A percentile compares a stretch with the other conserved stretches of the same genome.
phyloP scores from a whole-genome alignment of 305 asterid species.

The Fraxinus paxiana region DNA sequence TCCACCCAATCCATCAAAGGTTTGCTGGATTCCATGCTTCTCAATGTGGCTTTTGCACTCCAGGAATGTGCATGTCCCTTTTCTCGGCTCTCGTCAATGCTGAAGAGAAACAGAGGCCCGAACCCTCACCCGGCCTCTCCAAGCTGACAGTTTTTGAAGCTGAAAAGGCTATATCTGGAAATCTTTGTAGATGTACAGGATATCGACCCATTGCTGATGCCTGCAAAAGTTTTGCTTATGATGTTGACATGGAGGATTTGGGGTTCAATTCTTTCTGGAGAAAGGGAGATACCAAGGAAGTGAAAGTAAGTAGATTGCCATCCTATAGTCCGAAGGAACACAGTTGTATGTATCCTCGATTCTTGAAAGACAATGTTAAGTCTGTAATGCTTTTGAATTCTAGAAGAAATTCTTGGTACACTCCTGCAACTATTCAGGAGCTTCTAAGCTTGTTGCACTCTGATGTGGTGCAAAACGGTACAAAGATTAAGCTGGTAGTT shows the following conservation, averaged over 20 bases:
- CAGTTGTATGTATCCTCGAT: constrained; percentile 32
- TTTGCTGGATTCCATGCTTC: constrained; percentile 80
- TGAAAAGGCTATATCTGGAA: constrained; percentile 61
- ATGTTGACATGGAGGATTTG: constrained; percentile 61
- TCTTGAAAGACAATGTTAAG: constrained; percentile 26
- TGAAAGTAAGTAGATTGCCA: constrained; percentile 41
- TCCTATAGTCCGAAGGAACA: constrained; percentile 34
- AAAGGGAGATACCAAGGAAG: constrained; percentile 44
- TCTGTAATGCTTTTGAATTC: constrained; percentile 36
- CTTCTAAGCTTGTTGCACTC: constrained; percentile 44
- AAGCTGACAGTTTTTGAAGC: constrained; percentile 64
- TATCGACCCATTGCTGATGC: constrained; percentile 75
- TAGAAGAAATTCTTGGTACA: constrained; percentile 46
- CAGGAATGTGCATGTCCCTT: constrained; percentile 76
- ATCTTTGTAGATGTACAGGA: constrained; percentile 81
- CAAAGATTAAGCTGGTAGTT: constrained; percentile 46
- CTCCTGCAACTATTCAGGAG: constrained; percentile 52
- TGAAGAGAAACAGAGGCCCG: constrained; percentile 32
- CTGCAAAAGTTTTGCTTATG: constrained; percentile 45
- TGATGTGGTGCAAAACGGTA: constrained; percentile 24
- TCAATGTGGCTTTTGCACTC: constrained; percentile 84
- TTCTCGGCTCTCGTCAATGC: constrained; percentile 64
- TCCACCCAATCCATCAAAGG: constrained; percentile 64
- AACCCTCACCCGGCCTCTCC: constrained; percentile 53
- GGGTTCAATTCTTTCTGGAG: constrained; percentile 69